phyloP scores from a whole-genome alignment of 768 basidiomycete genomes.

The Suillus spraguei region DNA sequence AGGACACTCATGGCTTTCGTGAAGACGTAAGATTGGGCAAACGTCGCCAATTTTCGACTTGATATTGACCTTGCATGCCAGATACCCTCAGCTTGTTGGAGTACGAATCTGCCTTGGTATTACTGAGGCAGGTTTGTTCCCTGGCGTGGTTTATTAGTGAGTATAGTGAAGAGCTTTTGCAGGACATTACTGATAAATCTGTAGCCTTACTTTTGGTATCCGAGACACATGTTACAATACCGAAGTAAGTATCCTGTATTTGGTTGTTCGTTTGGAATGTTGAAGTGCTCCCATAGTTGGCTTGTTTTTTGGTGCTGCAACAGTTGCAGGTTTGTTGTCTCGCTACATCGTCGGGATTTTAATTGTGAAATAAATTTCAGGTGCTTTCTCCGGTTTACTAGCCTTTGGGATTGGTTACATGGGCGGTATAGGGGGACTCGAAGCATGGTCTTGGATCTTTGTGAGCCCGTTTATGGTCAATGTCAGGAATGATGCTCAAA shows the following conservation, averaged over 20 bases:
- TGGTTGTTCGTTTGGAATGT: not conserved
- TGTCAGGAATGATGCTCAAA: slow-evolving; percentile 8
- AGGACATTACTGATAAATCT: not conserved
- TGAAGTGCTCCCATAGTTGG: slow-evolving; percentile 37
- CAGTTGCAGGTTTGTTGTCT: slow-evolving; percentile 46
- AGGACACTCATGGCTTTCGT: slow-evolving; percentile 72
- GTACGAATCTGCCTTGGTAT: slow-evolving; percentile 61
- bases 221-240: slow-evolving; percentile 58
- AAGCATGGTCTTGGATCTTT: slow-evolving; percentile 74
- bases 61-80: slow-evolving; percentile 24
- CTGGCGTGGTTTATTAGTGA: slow-evolving; percentile 75
- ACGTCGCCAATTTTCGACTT: not conserved
- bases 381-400: slow-evolving; percentile 60
- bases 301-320: slow-evolving; percentile 67
- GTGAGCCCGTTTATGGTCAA: slow-evolving; percentile 34
- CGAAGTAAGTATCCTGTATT: slow-evolving; percentile 28
- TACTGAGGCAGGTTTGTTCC: slow-evolving; percentile 72
- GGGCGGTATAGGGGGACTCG: slow-evolving; percentile 44
- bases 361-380: slow-evolving; percentile 16
- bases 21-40: slow-evolving; percentile 46
- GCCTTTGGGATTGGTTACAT: slow-evolving; percentile 59
- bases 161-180: slow-evolving; percentile 15
- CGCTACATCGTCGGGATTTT: not conserved
- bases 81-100: slow-evolving; percentile 64
- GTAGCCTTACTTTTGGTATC: slow-evolving; percentile 71